Evolutionary conservation across 2,329 filamentous ascomycete genomes (phyloP), one percentile per base, ranked within the genome.

Genomic region (Botrytis pseudocinerea): DNA sequence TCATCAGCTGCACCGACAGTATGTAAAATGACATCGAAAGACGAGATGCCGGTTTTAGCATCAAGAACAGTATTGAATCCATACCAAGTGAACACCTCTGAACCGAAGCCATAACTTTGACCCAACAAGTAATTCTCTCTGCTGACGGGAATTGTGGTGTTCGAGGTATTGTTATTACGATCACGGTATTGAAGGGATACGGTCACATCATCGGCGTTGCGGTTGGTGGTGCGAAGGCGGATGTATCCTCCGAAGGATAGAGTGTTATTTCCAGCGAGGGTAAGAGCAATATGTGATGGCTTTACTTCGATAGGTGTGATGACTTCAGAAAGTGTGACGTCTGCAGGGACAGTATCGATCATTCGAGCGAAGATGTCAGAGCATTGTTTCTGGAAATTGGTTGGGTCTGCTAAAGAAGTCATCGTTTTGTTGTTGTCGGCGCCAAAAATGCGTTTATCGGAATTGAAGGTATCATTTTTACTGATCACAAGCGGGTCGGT

Each of bases 361-460:
- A 90, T 87, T 77, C 86, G 86, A 78, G 87, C 85, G 44, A 90
- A 81, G 6, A 90, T 82, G 8, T 78, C 81, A 74, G 83, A 81
- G 79, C 89, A 91, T 32, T 82, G 82, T 38, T 77, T 81, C 32
- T 81, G 79, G 80, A 88, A 90, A 16, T 78, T 80, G 0, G 80
- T 75, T 0, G 83, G 77, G 57, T 85, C 82, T 10, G 83, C 78
- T 81, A 90, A 78, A 2, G 83, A 80, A 7, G 78, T 79, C 78
- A 90, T 84, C 4, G 89, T 90, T 28, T 79, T 83, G 78, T 91
- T 90, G 4, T 81, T 79, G 76, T 90, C 88, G 6, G 83, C 83
- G 76, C 81, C 85, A 79, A 86, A 91, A 35, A 90, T 85, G 71
- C 85, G 85, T 76, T 85, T 84, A 78, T 90, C 88, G 1, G 88